Percentiles rank a stretch among this genome's conserved stretches.
phyloP scores from a whole-genome alignment of 2,329 filamentous ascomycete species.

The Diplodia scrobiculata region DNA sequence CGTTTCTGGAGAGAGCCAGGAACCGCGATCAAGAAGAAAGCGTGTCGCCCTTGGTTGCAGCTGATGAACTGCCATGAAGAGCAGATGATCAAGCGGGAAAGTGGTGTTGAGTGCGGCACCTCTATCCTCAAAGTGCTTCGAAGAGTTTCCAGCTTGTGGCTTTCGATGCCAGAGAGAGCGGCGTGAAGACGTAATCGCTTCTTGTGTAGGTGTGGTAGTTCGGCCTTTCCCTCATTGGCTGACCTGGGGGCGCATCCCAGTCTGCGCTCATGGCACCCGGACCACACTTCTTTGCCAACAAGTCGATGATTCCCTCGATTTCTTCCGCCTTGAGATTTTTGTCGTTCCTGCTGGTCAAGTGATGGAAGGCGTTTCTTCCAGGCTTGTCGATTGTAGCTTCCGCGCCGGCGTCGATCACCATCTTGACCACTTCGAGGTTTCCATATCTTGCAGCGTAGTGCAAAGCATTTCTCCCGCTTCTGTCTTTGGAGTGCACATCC shows the following conservation, averaged over 20 bases:
- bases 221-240: too few species aligned
- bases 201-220: background rate
- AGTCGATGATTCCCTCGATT: background rate
- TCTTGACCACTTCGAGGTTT: background rate
- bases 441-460: background rate
- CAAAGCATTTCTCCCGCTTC: background rate
- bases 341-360: background rate
- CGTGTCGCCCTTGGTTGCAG: background rate
- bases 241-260: background rate
- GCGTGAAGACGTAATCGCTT: background rate
- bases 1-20: background rate
- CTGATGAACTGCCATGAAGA: background rate
- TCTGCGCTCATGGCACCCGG: background rate
- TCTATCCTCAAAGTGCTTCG: background rate
- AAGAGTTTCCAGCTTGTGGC: background rate
- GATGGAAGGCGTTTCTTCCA: background rate
- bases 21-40: background rate
- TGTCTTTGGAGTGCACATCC: background rate
- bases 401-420: background rate
- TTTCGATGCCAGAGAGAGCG: background rate
- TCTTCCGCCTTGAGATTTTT: background rate
- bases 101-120: background rate
- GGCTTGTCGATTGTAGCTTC: background rate
- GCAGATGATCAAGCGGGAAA: background rate
- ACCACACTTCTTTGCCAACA: background rate